Evolutionary conservation across 441 rosid species (phyloP).

Genomic region (Pelargonium citronellum): DNA sequence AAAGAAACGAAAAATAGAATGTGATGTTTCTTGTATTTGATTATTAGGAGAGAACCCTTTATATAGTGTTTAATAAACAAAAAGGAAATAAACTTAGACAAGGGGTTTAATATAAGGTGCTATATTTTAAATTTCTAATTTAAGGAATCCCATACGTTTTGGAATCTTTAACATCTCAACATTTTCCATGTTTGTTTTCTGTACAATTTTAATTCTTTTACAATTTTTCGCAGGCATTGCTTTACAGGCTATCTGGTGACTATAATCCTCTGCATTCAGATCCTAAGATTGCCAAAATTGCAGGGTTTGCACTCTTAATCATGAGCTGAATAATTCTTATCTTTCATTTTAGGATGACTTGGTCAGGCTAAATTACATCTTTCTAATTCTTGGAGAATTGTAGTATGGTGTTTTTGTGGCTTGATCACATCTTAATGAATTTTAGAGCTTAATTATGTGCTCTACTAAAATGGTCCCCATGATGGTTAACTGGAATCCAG

Average conservation of each 20-base stretch:
- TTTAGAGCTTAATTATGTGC: background rate
- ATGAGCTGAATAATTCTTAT: conserved; percentile 6
- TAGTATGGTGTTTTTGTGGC: background rate
- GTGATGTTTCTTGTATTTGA: too few species aligned
- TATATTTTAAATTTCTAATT: too few species aligned
- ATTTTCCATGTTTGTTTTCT: conserved; percentile 10
- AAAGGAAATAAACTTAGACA: too few species aligned
- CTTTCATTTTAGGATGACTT: background rate
- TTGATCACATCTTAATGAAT: background rate
- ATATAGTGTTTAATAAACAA: too few species aligned
- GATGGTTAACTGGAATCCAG: background rate
- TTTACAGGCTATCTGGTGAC: conserved; percentile 90
- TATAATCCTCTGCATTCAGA: conserved; percentile 93
- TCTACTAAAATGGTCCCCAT: background rate
- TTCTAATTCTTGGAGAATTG: background rate
- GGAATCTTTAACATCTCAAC: too few species aligned
- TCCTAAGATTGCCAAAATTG: conserved; percentile 59
- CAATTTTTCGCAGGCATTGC: conserved; percentile 61
- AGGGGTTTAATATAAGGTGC: too few species aligned
- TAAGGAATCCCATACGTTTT: too few species aligned
- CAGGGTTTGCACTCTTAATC: conserved; percentile 53
- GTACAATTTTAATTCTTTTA: conserved; percentile 19
- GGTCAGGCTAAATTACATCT: background rate
- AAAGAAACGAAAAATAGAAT: too few species aligned
- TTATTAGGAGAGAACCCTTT: too few species aligned